Evolutionary conservation across 2,329 filamentous ascomycete species (phyloP).

Genomic region (Hymenoscyphus albidus): DNA sequence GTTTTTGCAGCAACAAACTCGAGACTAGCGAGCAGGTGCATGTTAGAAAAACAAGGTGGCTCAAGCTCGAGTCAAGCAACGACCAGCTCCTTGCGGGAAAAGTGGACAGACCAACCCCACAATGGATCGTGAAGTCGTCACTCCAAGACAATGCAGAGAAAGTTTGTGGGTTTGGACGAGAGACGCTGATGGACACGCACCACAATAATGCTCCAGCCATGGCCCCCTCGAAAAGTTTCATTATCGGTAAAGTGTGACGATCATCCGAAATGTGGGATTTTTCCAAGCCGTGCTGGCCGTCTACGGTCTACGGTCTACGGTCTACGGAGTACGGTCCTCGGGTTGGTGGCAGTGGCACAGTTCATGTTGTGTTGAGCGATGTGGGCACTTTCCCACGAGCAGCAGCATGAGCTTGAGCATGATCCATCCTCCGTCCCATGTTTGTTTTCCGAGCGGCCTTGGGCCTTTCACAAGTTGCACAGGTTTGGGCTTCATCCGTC

Average conservation of each 20-base stretch:
- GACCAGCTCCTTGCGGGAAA: not conserved
- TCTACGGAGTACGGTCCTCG: not conserved
- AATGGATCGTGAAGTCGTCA: constrained; percentile 7
- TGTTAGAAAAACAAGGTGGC: not conserved
- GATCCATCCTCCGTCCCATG: not conserved
- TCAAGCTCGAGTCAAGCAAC: constrained; percentile 1
- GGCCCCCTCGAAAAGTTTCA: not conserved
- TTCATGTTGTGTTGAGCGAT: too few relatives aligned
- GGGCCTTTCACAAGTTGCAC: not conserved
- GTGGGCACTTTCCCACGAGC: not conserved
- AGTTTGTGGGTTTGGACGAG: not conserved
- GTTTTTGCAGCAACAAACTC: not conserved
- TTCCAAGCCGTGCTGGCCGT: constrained; percentile 4
- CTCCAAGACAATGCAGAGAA: constrained; percentile 3
- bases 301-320: too few relatives aligned
- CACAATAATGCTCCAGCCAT: not conserved
- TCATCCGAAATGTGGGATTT: constrained; percentile 23
- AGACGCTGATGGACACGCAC: not conserved
- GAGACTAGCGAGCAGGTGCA: not conserved
- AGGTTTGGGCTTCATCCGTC: not conserved
- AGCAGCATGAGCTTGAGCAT: too few relatives aligned
- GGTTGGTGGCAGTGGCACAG: not conserved
- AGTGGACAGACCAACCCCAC: constrained; percentile 10
- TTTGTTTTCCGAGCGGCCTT: not conserved
- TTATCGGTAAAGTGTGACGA: constrained; percentile 20